Conservation (phyloP, 306 rosid genomes). For the Albizia julibrissin region DNA sequence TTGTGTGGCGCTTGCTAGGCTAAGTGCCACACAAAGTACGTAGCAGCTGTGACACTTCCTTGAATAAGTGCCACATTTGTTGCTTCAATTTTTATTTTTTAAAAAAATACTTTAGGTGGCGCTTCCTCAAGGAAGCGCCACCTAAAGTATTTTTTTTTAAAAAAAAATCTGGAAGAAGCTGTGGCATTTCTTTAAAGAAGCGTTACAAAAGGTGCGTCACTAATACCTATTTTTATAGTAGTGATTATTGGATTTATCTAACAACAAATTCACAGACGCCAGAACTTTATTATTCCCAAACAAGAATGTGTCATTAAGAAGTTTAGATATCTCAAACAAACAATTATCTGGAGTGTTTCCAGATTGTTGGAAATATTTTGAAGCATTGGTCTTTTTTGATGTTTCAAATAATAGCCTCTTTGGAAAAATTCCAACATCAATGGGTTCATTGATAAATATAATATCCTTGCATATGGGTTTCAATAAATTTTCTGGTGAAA, state of each 20-base stretch:
- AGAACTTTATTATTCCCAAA: neutral
- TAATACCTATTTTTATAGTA: too few species aligned
- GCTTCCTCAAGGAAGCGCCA: too few species aligned
- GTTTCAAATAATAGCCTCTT: neutral
- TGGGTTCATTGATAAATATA: neutral
- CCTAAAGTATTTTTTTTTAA: too few species aligned
- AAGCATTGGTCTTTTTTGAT: neutral
- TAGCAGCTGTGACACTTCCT: too few species aligned
- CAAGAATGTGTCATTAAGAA: rapidly evolving
- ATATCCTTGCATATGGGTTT: neutral
- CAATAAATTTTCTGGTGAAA: conserved; percentile 2
- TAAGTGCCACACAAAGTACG: too few species aligned
- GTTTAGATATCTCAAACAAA: neutral
- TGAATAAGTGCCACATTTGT: too few species aligned
- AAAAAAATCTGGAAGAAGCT: too few species aligned
- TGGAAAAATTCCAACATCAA: neutral
- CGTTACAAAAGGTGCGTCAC: too few species aligned
- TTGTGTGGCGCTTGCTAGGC: too few species aligned
- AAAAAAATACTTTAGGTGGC: too few species aligned
- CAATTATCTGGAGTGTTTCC: neutral
- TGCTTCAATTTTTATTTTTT: too few species aligned
- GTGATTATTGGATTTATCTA: neutral
- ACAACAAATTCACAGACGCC: neutral
- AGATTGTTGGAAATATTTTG: neutral
- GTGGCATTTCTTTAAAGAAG: too few species aligned